phyloP scores from a whole-genome alignment of 495 filamentous ascomycete genomes.

The Tuber indicum region DNA sequence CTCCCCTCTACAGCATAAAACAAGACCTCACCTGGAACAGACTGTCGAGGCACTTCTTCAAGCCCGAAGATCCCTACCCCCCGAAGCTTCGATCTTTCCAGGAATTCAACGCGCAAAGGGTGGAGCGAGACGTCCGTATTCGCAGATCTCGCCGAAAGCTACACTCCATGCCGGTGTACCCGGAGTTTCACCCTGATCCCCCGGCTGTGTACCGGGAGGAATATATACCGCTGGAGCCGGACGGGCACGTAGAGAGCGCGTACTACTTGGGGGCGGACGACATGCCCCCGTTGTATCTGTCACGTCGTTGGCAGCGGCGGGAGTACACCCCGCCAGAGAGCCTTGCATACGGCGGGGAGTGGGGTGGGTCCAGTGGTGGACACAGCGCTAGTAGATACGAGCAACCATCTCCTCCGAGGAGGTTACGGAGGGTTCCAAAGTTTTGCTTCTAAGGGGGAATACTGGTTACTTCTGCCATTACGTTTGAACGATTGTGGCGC shows the following conservation, averaged over 20 bases:
- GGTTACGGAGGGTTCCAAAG: neutral
- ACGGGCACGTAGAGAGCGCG: slow-evolving; percentile 22
- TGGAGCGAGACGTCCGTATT: slow-evolving; percentile 25
- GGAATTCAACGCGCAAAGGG: slow-evolving; percentile 30
- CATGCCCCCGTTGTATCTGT: slow-evolving; percentile 28
- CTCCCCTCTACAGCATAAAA: slow-evolving; percentile 31
- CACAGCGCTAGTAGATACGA: neutral
- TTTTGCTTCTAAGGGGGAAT: neutral
- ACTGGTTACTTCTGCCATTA: neutral
- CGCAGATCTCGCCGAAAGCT: slow-evolving; percentile 30
- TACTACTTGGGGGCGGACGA: slow-evolving; percentile 31
- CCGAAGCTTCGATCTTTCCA: slow-evolving; percentile 29
- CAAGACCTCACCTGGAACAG: slow-evolving; percentile 35
- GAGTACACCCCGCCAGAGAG: neutral
- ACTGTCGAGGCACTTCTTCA: slow-evolving; percentile 31
- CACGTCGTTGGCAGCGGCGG: slow-evolving; percentile 17
- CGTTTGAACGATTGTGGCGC: neutral
- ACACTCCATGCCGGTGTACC: slow-evolving; percentile 12
- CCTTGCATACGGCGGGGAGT: neutral
- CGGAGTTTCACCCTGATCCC: neutral
- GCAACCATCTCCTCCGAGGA: neutral
- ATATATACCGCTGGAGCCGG: slow-evolving; percentile 8
- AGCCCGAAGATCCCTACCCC: slow-evolving; percentile 28
- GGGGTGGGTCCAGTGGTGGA: neutral
- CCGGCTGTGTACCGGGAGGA: neutral